Base-by-base conservation (phyloP, 805 yeast genomes). In the Hanseniaspora valbyensis region DNA sequence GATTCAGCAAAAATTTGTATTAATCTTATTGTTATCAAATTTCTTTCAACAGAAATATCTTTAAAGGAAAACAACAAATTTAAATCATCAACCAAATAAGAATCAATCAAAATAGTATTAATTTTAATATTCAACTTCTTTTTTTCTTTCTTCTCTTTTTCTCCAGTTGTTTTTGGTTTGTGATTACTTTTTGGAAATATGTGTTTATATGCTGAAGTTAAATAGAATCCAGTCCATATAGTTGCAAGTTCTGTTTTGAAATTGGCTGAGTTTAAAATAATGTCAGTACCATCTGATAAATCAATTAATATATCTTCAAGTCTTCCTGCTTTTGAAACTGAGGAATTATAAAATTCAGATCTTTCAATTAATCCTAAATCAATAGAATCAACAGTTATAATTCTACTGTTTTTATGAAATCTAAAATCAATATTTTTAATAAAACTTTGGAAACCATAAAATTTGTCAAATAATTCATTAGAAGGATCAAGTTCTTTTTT, bases 81-180 rank as follows among this genome's bases (percentile, higher is more conserved):
- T 2, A 57, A 52, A 2, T 60, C 54, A 21, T 61, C 57, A 1
- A 66, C 67, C 8, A 64, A 50, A n/a, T 46, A 50, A 4, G 61
- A 41, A 13, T 62, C 61, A 12, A 64, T 42, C 5, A 42, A 33
- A 3, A 48, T 13, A 16, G 22, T 16, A 14, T 42, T 29, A 30
- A 36, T 42, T n/a, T 22, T 22, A 14, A 28, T 9, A 21, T 25
- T 18, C 18, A 24, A 29, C 9, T 40, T 40, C 4, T 19, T 33
- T 22, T 32, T 33, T 18, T n/a, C 14, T 13, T 44, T 29, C 9
- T 10, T 14, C 5, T 21, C 12, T 12, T 13, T 28, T 24, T 37
- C 21, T 16, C 19, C n/a, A 2, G 36, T 18, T 7, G 32, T 30
- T n/a, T 34, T 19, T 24, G 28, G 13, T 33, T 49, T 42, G 8